Conservation (phyloP, 2,329 filamentous ascomycete species). For the Ophiostoma novo-ulmi region DNA sequence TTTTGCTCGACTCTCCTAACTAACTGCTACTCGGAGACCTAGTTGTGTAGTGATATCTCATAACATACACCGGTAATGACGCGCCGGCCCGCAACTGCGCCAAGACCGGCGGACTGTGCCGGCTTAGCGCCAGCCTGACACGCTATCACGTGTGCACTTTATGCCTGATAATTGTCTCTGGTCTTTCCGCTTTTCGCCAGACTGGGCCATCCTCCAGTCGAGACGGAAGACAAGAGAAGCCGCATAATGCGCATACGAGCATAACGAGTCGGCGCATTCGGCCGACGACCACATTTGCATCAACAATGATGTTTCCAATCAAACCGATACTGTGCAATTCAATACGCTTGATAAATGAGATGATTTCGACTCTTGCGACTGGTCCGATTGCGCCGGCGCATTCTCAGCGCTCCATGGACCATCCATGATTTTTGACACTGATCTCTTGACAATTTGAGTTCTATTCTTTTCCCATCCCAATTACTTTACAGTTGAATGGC, state of each 20-base stretch:
- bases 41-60: background rate
- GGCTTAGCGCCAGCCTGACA: constrained; percentile 24
- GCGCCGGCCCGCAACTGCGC: constrained; percentile 23
- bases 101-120: constrained; percentile 13
- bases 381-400: background rate
- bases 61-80: background rate
- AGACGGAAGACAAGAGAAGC: too few relatives aligned
- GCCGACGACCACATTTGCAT: background rate
- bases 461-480: too few relatives aligned
- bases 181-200: background rate
- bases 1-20: background rate
- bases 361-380: background rate
- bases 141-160: constrained; percentile 27
- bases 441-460: too few relatives aligned
- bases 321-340: background rate
- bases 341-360: background rate
- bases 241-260: too few relatives aligned
- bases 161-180: background rate
- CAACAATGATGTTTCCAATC: background rate
- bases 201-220: background rate
- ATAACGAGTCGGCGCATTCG: background rate
- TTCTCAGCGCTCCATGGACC: background rate
- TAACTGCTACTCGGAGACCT: background rate
- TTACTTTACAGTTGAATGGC: too few relatives aligned
- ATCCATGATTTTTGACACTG: background rate